Evolutionary conservation across 176 grass and related monocot genomes (phyloP).

Genomic region (Leersia perrieri): DNA sequence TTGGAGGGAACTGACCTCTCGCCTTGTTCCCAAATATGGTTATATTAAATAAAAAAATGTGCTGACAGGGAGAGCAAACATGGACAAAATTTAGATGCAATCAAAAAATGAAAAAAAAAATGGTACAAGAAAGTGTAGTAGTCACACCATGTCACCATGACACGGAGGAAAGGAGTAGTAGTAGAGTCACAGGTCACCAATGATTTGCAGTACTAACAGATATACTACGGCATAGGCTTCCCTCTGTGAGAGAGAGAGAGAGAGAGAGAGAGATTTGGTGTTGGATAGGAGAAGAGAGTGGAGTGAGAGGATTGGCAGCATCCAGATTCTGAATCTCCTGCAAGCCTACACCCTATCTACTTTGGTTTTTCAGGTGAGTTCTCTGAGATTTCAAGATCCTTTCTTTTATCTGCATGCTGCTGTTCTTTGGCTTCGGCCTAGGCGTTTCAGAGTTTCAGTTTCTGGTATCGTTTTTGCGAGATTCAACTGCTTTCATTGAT

Average conservation of each 20-base stretch:
- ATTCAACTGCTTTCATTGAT: background rate
- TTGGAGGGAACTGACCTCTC: background rate
- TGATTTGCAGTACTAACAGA: slow-evolving; percentile 37
- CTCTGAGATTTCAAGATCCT: slow-evolving; percentile 31
- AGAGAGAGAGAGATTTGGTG: background rate
- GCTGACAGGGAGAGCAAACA: slow-evolving; percentile 1
- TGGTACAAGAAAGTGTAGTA: background rate
- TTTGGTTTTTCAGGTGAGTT: slow-evolving; percentile 29
- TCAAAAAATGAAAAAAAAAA: background rate
- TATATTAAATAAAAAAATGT: background rate
- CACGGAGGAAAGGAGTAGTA: slow-evolving; percentile 1
- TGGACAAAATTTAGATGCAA: slow-evolving; percentile 17
- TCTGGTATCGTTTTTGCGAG: background rate
- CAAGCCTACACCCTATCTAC: background rate
- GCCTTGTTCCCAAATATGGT: background rate
- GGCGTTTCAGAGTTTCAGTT: background rate
- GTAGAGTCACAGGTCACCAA: slow-evolving; percentile 24
- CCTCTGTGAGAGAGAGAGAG: background rate
- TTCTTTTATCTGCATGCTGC: background rate
- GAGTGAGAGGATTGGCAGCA: slow-evolving; percentile 21
- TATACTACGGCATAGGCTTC: slow-evolving; percentile 20
- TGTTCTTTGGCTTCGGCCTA: slow-evolving; percentile 1
- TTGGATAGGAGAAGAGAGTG: slow-evolving; percentile 17
- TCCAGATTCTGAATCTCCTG: slow-evolving; percentile 46
- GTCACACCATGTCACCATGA: background rate